Percentiles rank a stretch among this genome's conserved stretches.
phyloP scores from a whole-genome alignment of 768 basidiomycete species.

The Exidia glandulosa region DNA sequence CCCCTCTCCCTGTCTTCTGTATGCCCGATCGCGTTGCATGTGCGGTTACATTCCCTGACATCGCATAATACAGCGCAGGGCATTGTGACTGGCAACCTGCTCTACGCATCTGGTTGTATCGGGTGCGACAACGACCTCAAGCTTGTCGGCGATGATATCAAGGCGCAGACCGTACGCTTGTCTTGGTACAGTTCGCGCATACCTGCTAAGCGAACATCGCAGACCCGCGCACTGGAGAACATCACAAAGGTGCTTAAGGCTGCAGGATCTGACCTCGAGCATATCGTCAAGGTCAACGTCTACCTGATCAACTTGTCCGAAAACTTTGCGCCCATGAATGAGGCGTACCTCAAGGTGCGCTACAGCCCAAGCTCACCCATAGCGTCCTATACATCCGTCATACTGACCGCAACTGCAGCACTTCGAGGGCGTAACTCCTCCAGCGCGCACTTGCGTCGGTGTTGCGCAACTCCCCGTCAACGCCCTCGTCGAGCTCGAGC shows the following conservation, averaged over 20 bases:
- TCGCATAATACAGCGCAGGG: conserved; percentile 22
- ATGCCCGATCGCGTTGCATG: neutral
- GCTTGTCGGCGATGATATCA: conserved; percentile 26
- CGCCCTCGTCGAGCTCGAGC: conserved; percentile 52
- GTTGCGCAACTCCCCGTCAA: conserved; percentile 42
- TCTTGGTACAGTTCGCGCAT: neutral
- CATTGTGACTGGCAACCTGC: conserved; percentile 21
- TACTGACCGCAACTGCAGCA: conserved; percentile 25
- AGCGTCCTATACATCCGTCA: neutral
- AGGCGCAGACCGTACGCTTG: conserved; percentile 25
- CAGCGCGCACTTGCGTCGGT: conserved; percentile 49
- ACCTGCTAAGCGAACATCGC: neutral
- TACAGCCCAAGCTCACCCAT: neutral
- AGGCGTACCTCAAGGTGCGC: conserved; percentile 24
- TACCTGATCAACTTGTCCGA: conserved; percentile 26
- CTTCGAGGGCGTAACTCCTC: conserved; percentile 33
- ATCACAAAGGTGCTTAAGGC: conserved; percentile 25
- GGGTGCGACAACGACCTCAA: conserved; percentile 21
- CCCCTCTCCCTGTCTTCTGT: conserved; percentile 27
- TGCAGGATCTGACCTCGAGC: conserved; percentile 25
- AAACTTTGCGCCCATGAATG: conserved; percentile 30
- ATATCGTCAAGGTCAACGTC: conserved; percentile 30
- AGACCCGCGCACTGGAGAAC: conserved; percentile 30
- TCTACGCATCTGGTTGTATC: conserved; percentile 33
- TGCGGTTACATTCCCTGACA: neutral